Evolutionary conservation across 257 asterid genomes (phyloP).

Genomic region (Solanum lycopersicoides): DNA sequence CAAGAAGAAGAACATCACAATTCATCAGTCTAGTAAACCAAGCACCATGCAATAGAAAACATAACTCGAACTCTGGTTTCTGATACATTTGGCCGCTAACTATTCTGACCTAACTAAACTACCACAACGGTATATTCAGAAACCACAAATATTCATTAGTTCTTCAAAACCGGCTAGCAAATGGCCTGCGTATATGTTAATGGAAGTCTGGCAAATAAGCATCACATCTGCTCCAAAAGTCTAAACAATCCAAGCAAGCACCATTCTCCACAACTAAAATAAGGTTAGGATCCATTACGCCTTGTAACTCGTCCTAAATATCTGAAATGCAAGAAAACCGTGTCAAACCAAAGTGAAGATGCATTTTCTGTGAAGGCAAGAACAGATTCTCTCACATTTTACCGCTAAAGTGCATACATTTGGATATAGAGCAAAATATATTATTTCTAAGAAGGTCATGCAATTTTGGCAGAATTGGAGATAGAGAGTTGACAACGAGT

Average conservation of each 20-base stretch:
- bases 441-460: background rate
- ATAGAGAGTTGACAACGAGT: background rate
- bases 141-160: background rate
- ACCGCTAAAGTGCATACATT: background rate
- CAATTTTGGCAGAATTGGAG: background rate
- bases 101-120: background rate
- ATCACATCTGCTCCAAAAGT: background rate
- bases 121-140: background rate
- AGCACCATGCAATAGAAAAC: background rate
- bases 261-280: background rate
- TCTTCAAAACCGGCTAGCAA: background rate
- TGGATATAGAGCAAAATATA: background rate
- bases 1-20: background rate
- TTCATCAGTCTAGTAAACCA: background rate
- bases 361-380: background rate
- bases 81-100: background rate
- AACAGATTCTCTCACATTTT: background rate
- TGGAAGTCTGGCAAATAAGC: background rate
- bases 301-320: background rate
- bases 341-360: background rate
- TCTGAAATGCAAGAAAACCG: background rate
- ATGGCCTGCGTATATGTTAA: background rate
- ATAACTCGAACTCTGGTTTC: background rate
- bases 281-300: background rate
- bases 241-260: background rate